These are phyloP conservation scores for Diaporthe humulicola DNA, from an alignment of 2,329 filamentous ascomycete species.

Conservation along the genomic window DNA sequence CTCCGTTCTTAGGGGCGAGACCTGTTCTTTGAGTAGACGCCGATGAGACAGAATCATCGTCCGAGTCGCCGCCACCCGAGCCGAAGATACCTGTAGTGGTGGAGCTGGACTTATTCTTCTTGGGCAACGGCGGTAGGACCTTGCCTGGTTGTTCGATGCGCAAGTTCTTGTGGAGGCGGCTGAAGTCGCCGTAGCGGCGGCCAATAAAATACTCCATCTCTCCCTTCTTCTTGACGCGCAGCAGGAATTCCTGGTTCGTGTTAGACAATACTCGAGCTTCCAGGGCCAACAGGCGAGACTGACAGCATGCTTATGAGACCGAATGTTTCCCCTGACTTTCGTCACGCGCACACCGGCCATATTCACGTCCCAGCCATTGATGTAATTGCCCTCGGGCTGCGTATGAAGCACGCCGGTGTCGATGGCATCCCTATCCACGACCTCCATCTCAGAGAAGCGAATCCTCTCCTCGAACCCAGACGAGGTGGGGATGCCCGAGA, in stretches of 20 bases:
- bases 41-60: slow-evolving; percentile 85
- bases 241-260: slow-evolving; percentile 80
- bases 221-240: slow-evolving; percentile 85
- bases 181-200: slow-evolving; percentile 90
- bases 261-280: slow-evolving; percentile 33
- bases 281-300: slow-evolving; percentile 50
- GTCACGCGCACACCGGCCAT: slow-evolving; percentile 88
- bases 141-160: slow-evolving; percentile 91
- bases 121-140: slow-evolving; percentile 85
- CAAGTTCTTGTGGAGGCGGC: slow-evolving; percentile 81
- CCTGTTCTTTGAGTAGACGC: slow-evolving; percentile 74
- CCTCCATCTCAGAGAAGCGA: slow-evolving; percentile 95
- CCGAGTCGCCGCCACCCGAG: slow-evolving; percentile 74
- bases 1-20: slow-evolving; percentile 43
- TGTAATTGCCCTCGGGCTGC: slow-evolving; percentile 88
- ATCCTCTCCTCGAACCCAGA: slow-evolving; percentile 98
- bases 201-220: slow-evolving; percentile 84
- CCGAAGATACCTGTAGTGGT: slow-evolving; percentile 58
- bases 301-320: slow-evolving; percentile 92
- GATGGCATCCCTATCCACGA: slow-evolving; percentile 93
- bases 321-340: slow-evolving; percentile 85
- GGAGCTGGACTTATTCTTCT: slow-evolving; percentile 89
- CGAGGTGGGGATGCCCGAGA: slow-evolving; percentile 93
- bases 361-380: slow-evolving; percentile 98
- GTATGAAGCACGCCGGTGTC: slow-evolving; percentile 90